Evolutionary conservation across 73 alveolate species (phyloP), one percentile per base, ranked within the genome.

Genomic region (Paramecium sonneborni): DNA sequence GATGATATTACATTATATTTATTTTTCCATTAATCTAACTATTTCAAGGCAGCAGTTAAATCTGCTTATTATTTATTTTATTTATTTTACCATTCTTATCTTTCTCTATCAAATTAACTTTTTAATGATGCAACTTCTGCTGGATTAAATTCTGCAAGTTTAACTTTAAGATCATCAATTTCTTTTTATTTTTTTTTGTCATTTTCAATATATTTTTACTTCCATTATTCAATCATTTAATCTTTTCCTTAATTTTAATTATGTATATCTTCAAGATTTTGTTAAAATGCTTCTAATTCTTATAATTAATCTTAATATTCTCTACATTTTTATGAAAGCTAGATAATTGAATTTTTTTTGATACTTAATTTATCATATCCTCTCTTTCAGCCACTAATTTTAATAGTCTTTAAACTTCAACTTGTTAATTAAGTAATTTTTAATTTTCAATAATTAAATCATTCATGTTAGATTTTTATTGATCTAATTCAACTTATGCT

Each of bases 11-110:
- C 82, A 44, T 76, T 76, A 20, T 39, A 76, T 44, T 76, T 76
- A 23, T 9, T 21, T 44, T 76, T 76, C 89, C 70, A 76, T 44
- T 76, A n/a, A 23, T 76, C 89, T 41, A 76, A 35, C 11, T 24
- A 20, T 41, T 76, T 76, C 7, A 76, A 44, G 11, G 68, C 89
- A 35, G 6, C 43, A 58, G 82, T 43, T 38, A 76, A 28, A 21
- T 76, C 89, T 0, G 32, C 24, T 41, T 76, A 20, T 2, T 23
- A 44, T 41, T 76, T 76, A 11, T 41, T 44, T 21, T 12, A 21
- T 28, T 76, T 12, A 44, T 41, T 41, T 44, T 21, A 39, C 14
- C 14, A 76, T 35, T 21, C 70, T 18, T 37, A 7, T 76, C 52
- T 76, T 23, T 76, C 89, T 76, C 44, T 28, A 15, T 20, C 20